Base-by-base conservation (phyloP, 73 alveolate species). In the Paramecium sexaurelia region DNA sequence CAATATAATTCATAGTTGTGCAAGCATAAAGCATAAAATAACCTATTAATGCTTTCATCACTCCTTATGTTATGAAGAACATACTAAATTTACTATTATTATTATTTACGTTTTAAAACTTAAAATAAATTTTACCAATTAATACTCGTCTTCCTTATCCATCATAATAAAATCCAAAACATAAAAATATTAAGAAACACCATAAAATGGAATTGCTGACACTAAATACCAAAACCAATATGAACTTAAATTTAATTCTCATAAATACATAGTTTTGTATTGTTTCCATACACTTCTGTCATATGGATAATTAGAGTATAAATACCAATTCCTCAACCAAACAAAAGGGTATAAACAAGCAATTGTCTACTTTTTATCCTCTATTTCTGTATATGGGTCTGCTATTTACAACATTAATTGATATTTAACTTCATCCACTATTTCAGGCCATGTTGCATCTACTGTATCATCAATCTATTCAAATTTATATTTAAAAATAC, bases 61-160 rank as follows among this genome's bases (percentile, higher is more conserved):
- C 94, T 5, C 94, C 94, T 88, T 88, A 43, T 5, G 88, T 82
- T 43, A 88, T 88, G 29, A 88, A 88, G 36, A 68, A 88, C 69
- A 82, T 82, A 11, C 85, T 73, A 73, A n/a, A 33, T 15, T 20
- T 13, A n/a, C n/a, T 0, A 2, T 15, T 73, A 32, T 29, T 36
- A 13, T 6, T 66, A 17, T 32, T 73, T 73, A 73, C 87, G 90
- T 88, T 55, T 88, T 88, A 69, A 68, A 88, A 43, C 87, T 82
- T 27, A 88, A 69, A 40, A 88, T 88, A 55, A 68, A 88, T 22
- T 57, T 41, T 13, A 88, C 94, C 36, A 88, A 61, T 35, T 67
- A 24, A 27, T 68, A 88, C 13, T 88, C 94, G 43, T 88, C 94
- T 9, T 20, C 32, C 43, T 68, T 88, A 26, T 88, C 94, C 26